phyloP scores from a whole-genome alignment of 2,329 filamentous ascomycete genomes.

The Colletotrichum plurivorum region DNA sequence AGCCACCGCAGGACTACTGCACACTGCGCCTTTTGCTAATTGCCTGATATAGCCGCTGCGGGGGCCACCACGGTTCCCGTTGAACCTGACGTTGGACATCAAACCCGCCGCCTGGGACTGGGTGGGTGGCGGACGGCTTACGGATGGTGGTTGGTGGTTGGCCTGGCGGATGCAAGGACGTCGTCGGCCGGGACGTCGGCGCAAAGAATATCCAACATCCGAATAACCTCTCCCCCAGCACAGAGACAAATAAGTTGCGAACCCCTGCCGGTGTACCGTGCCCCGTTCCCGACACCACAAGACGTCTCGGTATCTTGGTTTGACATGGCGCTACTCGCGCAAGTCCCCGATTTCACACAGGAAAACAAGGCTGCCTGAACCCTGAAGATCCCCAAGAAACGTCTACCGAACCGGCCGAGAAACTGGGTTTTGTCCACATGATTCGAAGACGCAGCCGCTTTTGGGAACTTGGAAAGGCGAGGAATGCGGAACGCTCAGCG shows the following conservation, averaged over 20 bases:
- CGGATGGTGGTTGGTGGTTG: background rate
- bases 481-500: conserved; percentile 11
- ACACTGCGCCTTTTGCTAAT: conserved; percentile 18
- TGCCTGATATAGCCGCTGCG: conserved; percentile 17
- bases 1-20: conserved; percentile 30
- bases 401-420: conserved; percentile 32
- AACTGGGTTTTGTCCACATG: conserved; percentile 32
- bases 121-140: background rate
- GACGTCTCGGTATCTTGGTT: conserved; percentile 12
- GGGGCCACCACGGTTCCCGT: conserved; percentile 14
- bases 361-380: conserved; percentile 35
- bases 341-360: conserved; percentile 9
- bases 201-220: conserved; percentile 32
- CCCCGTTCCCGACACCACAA: conserved; percentile 9
- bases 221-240: conserved; percentile 1
- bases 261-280: conserved; percentile 5
- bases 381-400: conserved; percentile 37
- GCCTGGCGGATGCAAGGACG: background rate
- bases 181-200: conserved; percentile 18
- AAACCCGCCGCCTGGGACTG: conserved; percentile 11
- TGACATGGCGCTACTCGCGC: conserved; percentile 26
- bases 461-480: conserved; percentile 9
- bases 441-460: conserved; percentile 30
- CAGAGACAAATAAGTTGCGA: background rate
- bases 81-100: conserved; percentile 17